Evolutionary conservation across 78 protist genomes (phyloP), one percentile per base, ranked within the genome.

Genomic region (slime mould (Dictyostelium discoideum)): DNA sequence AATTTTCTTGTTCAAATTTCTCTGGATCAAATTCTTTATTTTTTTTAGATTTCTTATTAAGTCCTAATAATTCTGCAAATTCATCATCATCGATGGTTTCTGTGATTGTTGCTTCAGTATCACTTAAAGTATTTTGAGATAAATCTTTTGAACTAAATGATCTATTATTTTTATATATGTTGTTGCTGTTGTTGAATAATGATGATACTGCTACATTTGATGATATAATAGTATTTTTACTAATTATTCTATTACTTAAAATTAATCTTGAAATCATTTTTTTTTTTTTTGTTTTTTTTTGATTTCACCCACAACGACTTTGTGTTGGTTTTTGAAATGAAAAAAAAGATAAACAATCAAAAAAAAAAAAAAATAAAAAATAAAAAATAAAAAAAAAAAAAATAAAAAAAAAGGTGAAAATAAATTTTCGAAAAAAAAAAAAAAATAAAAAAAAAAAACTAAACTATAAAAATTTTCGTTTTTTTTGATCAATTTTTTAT

Each of bases 221-320:
- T 67, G 76, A 8, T 65, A n/a, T n/a, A 24, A 26, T 3, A 24
- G 14, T 7, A 24, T n/a, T 67, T n/a, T 5, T 67, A n/a, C 24
- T 67, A 8, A 67, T 24, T 26, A 8, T 67, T 67, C 26, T 24
- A 67, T 37, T n/a, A 13, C 8, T 67, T 22, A 26, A 24, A 67
- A 67, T 67, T 24, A 67, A 67, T 67, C 76, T 67, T 67, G 76
- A 67, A 10, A 67, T 67, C 76, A 67, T 67, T 67, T 67, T 63
- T 50, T 50, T 50, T 50, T 50, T 6, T 50, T 50, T 54, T 54
- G n/a, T n/a, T n/a, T n/a, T n/a, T n/a, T n/a, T n/a, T n/a, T n/a
- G n/a, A n/a, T 54, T 54, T 14, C 11, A 10, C 60, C 65, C 65
- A 54, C 20, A 54, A 54, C 2, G 65, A 54, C 2, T 32, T 32